Evolutionary conservation across 768 basidiomycete species (phyloP).

Genomic region (Tephrocybe sp.): DNA sequence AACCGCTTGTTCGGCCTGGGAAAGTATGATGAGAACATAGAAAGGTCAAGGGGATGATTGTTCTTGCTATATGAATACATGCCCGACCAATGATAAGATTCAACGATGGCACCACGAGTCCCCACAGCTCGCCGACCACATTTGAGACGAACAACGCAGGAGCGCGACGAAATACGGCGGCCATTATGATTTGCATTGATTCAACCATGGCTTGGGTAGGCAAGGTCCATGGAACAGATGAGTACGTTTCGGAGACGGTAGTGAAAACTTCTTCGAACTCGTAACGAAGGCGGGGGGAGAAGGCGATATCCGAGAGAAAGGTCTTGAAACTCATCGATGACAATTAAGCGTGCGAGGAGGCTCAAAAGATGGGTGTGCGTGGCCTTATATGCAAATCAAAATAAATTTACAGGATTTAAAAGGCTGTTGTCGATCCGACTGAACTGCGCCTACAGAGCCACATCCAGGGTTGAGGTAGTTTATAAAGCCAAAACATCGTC

Average conservation of each 20-base stretch:
- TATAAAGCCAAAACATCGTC: neutral
- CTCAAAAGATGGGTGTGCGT: neutral
- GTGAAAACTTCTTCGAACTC: constrained; percentile 35
- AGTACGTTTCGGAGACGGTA: constrained; percentile 26
- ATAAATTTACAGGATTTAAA: neutral
- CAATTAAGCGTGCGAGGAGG: neutral
- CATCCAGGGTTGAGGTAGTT: neutral
- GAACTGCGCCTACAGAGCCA: constrained; percentile 1
- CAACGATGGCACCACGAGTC: constrained; percentile 32
- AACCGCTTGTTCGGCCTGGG: constrained; percentile 16
- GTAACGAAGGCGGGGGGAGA: constrained; percentile 15
- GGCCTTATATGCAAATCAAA: neutral
- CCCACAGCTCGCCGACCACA: constrained; percentile 28
- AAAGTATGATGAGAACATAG: neutral
- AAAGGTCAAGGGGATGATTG: neutral
- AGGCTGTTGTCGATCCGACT: neutral
- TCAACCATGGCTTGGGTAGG: neutral
- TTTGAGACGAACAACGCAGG: constrained; percentile 22
- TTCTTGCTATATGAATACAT: neutral
- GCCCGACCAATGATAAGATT: constrained; percentile 24
- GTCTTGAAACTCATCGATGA: neutral
- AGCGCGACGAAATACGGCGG: constrained; percentile 21
- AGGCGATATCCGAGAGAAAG: neutral
- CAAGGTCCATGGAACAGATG: neutral
- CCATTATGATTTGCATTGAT: constrained; percentile 20